These are phyloP conservation scores for Ichthyophthirius multifiliis DNA, from an alignment of 169 alveolate genomes.

Conservation along the genomic window DNA sequence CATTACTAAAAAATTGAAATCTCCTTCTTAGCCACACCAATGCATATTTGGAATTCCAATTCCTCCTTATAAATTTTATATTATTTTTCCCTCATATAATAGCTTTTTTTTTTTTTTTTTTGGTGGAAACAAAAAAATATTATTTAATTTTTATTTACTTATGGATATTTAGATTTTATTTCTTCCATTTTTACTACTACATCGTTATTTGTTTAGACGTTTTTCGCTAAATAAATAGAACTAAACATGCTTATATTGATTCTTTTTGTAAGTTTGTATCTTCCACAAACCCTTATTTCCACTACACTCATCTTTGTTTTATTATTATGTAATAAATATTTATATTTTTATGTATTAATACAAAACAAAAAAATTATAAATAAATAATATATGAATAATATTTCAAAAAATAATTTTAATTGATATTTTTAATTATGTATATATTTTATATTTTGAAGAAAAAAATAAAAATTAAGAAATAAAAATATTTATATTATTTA, in stretches of 20 bases:
- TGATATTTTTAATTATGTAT: too few relatives aligned
- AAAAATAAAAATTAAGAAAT: too few relatives aligned
- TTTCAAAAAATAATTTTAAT: too few relatives aligned
- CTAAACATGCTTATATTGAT: constrained; percentile 79
- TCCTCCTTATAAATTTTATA: constrained; percentile 64
- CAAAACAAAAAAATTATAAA: too few relatives aligned
- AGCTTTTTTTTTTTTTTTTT: constrained; percentile 32
- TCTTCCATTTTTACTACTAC: constrained; percentile 75
- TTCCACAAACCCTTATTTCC: constrained; percentile 57
- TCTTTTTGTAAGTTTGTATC: constrained; percentile 45
- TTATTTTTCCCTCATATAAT: constrained; percentile 71
- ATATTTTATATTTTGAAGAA: too few relatives aligned
- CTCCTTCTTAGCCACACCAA: constrained; percentile 64
- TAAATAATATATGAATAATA: too few relatives aligned
- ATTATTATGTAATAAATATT: too few relatives aligned
- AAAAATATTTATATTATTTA: too few relatives aligned
- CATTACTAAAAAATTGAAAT: constrained; percentile 76
- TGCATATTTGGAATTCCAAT: constrained; percentile 50
- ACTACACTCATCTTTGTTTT: constrained; percentile 42
- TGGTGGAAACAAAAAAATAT: constrained; percentile 39
- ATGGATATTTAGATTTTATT: constrained; percentile 79
- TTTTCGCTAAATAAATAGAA: constrained; percentile 69
- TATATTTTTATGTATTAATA: too few relatives aligned
- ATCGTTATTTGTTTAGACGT: constrained; percentile 65
- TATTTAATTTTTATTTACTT: neutral